Base-by-base conservation (phyloP, 164 flowering plant species). In the Nelumbo lutea region DNA sequence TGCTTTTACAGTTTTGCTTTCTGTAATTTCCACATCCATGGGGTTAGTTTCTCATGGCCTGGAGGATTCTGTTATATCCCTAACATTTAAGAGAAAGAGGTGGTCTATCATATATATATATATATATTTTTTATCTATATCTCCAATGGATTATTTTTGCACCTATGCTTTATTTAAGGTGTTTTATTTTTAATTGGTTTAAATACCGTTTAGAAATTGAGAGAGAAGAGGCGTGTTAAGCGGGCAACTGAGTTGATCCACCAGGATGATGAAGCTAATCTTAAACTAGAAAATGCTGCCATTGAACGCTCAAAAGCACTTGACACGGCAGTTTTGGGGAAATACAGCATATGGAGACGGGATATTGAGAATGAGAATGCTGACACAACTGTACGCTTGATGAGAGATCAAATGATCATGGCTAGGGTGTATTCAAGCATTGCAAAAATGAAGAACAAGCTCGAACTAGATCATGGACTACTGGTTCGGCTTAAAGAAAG, bases 381-480 rank as follows among this genome's bases (percentile, higher is more conserved):
- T 75, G 99, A 96, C 82, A 71, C 92, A 48, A 91, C 88, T 0
- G 89, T 96, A n/a, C 93, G 96, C 65, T 76, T 93, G 73, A 88
- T 96, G 78, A 83, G 98, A 46, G 99, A 96, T 78, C 98, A 93
- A 67, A 86, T 91, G 68, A 91, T 96, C 62, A 96, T 93, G 98
- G 98, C 97, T 62, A 91, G 87, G 82, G 97, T 93, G 15, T 96
- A 91, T 80, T 42, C 83, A 61, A 83, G 90, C 80, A 85, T 96
- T 77, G 96, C 98, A 69, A 87, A 83, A 78, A 76, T 80, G 82
- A 93, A 90, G 77, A 88, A 88, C 73, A 90, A 87, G 73, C 75
- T 68, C 70, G 87, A 84, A 5, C 80, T 96, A 64, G 79, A 79
- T 57, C 86, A 78, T 55, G 94, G 88, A 62, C 76, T 96, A 38